Conservation (phyloP, 345 rosid species). For the Raphanus sativus region DNA sequence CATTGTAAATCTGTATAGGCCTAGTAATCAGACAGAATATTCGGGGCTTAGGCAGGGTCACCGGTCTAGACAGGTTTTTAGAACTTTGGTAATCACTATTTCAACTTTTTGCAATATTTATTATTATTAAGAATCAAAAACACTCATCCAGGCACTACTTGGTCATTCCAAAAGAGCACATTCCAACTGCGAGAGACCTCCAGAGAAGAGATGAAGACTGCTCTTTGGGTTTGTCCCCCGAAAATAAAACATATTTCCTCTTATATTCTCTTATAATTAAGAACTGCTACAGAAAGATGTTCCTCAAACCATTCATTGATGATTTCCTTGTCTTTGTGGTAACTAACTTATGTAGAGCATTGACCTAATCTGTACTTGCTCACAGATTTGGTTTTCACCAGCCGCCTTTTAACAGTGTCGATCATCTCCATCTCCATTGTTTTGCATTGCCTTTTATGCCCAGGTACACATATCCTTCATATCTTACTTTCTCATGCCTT, state of each 20-base stretch:
- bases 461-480: constrained; percentile 41
- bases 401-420: constrained; percentile 83
- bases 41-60: no score
- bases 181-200: constrained; percentile 70
- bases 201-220: constrained; percentile 67
- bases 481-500: not conserved
- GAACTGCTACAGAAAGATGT: constrained; percentile 55
- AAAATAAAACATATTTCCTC: not conserved
- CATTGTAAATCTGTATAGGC: no score
- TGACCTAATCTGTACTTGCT: not conserved
- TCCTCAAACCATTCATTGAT: constrained; percentile 50
- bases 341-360: not conserved
- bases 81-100: no score
- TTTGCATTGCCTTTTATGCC: constrained; percentile 66
- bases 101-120: no score
- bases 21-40: no score
- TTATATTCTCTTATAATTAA: constrained; percentile 14
- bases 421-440: constrained; percentile 93
- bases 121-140: not conserved
- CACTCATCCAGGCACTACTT: constrained; percentile 65
- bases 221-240: constrained; percentile 50
- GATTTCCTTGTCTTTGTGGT: not conserved
- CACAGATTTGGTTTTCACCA: constrained; percentile 83
- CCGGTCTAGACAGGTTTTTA: no score
- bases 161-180: constrained; percentile 77